phyloP scores from a whole-genome alignment of 352 stramenopile species.

The Aphanomyces euteiches region DNA sequence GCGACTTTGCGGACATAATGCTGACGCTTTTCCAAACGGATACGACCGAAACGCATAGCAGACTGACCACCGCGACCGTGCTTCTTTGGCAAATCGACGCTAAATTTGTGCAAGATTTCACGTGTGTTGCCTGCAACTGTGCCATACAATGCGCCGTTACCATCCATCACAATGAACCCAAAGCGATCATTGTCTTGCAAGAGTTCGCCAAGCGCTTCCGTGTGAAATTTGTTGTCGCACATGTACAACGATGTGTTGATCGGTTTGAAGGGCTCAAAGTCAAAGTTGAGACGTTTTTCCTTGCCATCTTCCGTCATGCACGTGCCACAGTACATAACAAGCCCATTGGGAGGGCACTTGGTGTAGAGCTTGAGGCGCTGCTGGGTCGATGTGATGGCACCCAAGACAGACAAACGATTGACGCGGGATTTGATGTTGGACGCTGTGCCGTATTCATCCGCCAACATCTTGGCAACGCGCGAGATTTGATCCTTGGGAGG shows the following conservation, averaged over 20 bases:
- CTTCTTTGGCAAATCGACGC: constrained; percentile 99
- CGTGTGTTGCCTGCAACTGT: constrained; percentile 93
- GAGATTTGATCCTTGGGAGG: constrained; percentile 98
- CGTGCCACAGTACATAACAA: constrained; percentile 99
- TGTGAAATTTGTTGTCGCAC: constrained; percentile 99
- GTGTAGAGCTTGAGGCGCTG: constrained; percentile 99
- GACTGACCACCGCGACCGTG: constrained; percentile 99
- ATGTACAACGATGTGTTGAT: constrained; percentile 99
- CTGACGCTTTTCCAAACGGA: constrained; percentile 99
- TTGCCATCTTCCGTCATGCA: constrained; percentile 99
- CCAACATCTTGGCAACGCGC: constrained; percentile 98
- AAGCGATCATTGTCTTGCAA: constrained; percentile 99
- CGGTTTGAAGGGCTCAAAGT: constrained; percentile 99
- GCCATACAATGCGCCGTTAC: constrained; percentile 98
- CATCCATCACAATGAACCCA: constrained; percentile 99
- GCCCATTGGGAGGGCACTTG: constrained; percentile 95
- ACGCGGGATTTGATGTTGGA: constrained; percentile 99
- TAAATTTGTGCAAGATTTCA: constrained; percentile 94
- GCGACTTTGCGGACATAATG: constrained; percentile 99
- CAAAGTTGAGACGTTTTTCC: constrained; percentile 99
- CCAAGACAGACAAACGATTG: constrained; percentile 97
- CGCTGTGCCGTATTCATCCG: constrained; percentile 98
- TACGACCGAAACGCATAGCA: constrained; percentile 98
- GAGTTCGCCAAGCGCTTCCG: constrained; percentile 96
- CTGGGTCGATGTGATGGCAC: constrained; percentile 98